Evolutionary conservation across 805 yeast species (phyloP).

Genomic region (Nakazawaea pomicola): DNA sequence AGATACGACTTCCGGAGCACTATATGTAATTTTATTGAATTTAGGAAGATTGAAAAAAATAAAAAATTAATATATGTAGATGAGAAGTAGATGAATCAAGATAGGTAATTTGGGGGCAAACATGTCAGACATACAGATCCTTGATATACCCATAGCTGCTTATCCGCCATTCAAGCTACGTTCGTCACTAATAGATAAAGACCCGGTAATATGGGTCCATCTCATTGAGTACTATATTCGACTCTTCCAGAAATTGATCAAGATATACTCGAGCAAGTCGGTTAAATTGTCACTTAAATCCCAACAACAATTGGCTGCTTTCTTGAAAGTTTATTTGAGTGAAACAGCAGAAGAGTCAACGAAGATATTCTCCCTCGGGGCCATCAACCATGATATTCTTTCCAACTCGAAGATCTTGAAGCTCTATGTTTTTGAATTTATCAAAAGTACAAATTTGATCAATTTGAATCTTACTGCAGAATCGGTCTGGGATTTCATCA

Average conservation of each 20-base stretch:
- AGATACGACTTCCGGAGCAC: too few species aligned
- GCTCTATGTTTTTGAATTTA: constrained; percentile 43
- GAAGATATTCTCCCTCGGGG: constrained; percentile 63
- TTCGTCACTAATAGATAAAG: constrained; percentile 74
- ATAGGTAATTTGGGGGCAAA: background rate
- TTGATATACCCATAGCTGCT: constrained; percentile 54
- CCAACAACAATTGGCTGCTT: constrained; percentile 51
- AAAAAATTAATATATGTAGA: background rate
- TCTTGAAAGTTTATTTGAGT: constrained; percentile 50
- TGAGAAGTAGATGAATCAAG: background rate
- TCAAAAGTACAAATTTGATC: constrained; percentile 48
- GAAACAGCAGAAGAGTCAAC: constrained; percentile 61
- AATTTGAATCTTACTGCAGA: constrained; percentile 56
- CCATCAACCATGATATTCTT: constrained; percentile 63
- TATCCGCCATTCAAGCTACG: constrained; percentile 74
- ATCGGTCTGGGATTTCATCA: constrained; percentile 59
- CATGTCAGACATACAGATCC: constrained; percentile 8
- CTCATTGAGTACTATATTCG: constrained; percentile 58
- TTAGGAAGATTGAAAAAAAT: background rate
- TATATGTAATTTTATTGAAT: too few species aligned
- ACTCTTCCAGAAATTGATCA: constrained; percentile 42
- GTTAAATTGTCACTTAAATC: constrained; percentile 44
- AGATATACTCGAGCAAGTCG: constrained; percentile 24
- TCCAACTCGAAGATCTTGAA: constrained; percentile 46
- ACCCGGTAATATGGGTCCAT: constrained; percentile 81